phyloP scores from a whole-genome alignment of 441 rosid species.

The Erysimum pusillum region DNA sequence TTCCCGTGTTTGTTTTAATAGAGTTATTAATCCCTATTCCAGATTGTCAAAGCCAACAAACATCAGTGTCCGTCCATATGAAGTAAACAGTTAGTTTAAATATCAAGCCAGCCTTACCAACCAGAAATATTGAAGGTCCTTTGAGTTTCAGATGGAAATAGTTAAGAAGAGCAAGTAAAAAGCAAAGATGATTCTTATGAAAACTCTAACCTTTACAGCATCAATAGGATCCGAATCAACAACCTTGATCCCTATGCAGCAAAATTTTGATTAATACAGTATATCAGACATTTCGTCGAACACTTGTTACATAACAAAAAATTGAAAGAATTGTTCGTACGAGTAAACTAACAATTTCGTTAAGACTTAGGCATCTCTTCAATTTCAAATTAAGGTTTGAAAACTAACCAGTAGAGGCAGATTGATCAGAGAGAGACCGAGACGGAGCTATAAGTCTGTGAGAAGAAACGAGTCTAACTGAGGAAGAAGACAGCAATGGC shows the following conservation, averaged over 20 bases:
- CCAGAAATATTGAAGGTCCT: constrained; percentile 72
- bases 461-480: constrained; percentile 31
- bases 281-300: constrained; percentile 36
- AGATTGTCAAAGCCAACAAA: constrained; percentile 30
- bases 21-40: constrained; percentile 67
- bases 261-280: not conserved
- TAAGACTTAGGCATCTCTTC: not conserved
- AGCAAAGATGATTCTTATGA: constrained; percentile 22
- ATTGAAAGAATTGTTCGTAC: not conserved
- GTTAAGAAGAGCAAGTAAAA: constrained; percentile 45
- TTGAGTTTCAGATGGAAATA: too few species aligned
- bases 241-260: constrained; percentile 42
- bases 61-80: constrained; percentile 31
- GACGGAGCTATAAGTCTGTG: constrained; percentile 44
- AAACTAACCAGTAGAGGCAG: constrained; percentile 54
- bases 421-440: constrained; percentile 56
- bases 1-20: constrained; percentile 66
- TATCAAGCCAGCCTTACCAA: constrained; percentile 64
- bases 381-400: not conserved
- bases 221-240: constrained; percentile 46
- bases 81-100: constrained; percentile 13
- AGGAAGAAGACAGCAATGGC: constrained; percentile 27
- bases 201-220: constrained; percentile 55
- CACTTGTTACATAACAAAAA: constrained; percentile 26
- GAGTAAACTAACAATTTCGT: not conserved